phyloP scores from a whole-genome alignment of 352 stramenopile species.

The Globisporangium alternatum region DNA sequence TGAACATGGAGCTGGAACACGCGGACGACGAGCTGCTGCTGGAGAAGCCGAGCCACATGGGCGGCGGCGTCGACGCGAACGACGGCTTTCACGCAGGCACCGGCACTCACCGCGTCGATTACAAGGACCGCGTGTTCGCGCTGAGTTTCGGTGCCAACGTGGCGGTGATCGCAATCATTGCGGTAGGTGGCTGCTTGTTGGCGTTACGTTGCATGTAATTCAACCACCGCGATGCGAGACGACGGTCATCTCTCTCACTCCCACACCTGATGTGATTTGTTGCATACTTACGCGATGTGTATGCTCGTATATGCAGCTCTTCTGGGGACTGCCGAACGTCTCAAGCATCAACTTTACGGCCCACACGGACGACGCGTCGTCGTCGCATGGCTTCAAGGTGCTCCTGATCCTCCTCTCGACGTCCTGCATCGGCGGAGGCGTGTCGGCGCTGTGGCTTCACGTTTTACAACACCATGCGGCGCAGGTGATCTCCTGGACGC shows the following conservation, averaged over 20 bases:
- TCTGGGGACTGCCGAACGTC: conserved; percentile 70
- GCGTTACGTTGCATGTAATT: background rate
- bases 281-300: background rate
- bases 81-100: conserved; percentile 20
- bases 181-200: conserved; percentile 30
- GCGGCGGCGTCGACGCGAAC: conserved; percentile 8
- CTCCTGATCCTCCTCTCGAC: conserved; percentile 67
- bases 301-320: conserved; percentile 34
- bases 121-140: conserved; percentile 67
- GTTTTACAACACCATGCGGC: conserved; percentile 71
- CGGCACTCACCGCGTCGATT: conserved; percentile 35
- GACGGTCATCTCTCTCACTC: background rate
- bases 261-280: no score
- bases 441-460: conserved; percentile 76
- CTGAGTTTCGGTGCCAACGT: conserved; percentile 64
- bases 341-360: conserved; percentile 80
- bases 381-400: conserved; percentile 73
- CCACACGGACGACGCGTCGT: conserved; percentile 44
- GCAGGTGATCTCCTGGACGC: conserved; percentile 68
- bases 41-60: conserved; percentile 35
- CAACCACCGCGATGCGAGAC: background rate
- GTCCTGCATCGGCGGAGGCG: conserved; percentile 53
- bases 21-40: conserved; percentile 61
- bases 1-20: conserved; percentile 55
- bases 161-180: conserved; percentile 46